Base-by-base conservation (phyloP, 2,329 filamentous ascomycete species). In the Sarocladium kiliense region DNA sequence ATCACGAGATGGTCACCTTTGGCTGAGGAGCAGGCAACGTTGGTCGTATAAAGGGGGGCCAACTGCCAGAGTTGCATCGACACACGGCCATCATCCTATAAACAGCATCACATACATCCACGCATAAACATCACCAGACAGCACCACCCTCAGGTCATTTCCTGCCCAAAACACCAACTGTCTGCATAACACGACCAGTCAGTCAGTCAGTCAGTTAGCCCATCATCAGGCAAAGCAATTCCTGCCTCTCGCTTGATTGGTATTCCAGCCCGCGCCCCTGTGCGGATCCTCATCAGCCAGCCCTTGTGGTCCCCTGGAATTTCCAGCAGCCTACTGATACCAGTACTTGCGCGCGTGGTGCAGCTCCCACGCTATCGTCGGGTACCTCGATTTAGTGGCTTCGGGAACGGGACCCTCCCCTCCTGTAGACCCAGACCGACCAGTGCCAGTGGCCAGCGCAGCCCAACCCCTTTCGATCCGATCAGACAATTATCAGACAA, bases 321-420 rank as follows among this genome's bases (percentile, higher is more conserved):
- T 32, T n/a, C n/a, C n/a, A n/a, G n/a, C n/a, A n/a, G n/a, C n/a
- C n/a, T n/a, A n/a, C n/a, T n/a, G n/a, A n/a, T n/a, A n/a, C n/a
- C n/a, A n/a, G n/a, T 44, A 25, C 41, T 10, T 25, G 41, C 3
- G 18, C 19, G 41, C 16, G 41, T 25, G 41, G 11, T 25, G 7
- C 6, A 44, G 44, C 23, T 3, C 6, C 3, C 12, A n/a, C 23
- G 44, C 44, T 49, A 51, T 34, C 47, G 26, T 23, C 47, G 47
- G 47, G 47, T 51, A 51, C 27, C 47, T 51, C 18, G 47, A 51
- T 34, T 51, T 51, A 51, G 47, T 51, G 47, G 44, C 47, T 51
- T 21, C 47, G 47, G 47, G 47, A 51, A 36, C 47, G 47, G 47
- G 27, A 34, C 47, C 47, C 27, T 36, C 47, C 27, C 18, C 44